Conservation (phyloP, 768 basidiomycete species). For the Termitomyces sp. region DNA sequence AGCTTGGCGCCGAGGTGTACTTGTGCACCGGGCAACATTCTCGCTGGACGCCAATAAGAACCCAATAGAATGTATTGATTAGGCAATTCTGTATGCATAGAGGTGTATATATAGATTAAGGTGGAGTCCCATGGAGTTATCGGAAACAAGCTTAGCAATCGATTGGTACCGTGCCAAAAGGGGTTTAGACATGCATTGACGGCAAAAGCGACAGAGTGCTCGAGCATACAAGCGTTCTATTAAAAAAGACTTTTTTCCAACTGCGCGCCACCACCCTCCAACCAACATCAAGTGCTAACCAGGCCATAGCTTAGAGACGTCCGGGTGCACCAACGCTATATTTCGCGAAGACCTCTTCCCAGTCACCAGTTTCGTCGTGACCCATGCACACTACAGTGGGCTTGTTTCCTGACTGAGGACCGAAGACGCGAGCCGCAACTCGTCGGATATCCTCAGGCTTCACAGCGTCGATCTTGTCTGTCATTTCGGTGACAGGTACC, state of each 20-base stretch:
- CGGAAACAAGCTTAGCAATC: neutral
- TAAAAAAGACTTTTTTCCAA: neutral
- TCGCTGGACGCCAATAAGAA: conserved; percentile 42
- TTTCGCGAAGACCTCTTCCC: conserved; percentile 54
- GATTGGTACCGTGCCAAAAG: neutral
- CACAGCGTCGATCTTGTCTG: conserved; percentile 75
- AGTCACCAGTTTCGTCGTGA: conserved; percentile 68
- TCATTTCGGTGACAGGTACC: conserved; percentile 88
- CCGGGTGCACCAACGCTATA: conserved; percentile 48
- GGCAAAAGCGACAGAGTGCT: neutral
- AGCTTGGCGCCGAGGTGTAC: conserved; percentile 60
- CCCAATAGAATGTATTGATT: conserved; percentile 11
- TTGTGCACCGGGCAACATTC: conserved; percentile 63
- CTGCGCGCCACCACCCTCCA: neutral
- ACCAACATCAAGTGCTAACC: neutral
- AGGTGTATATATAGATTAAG: conserved; percentile 4
- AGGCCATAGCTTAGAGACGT: neutral
- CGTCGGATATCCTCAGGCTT: conserved; percentile 63
- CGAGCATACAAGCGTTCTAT: neutral
- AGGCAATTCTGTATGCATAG: conserved; percentile 4
- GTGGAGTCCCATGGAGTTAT: neutral
- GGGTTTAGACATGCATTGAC: neutral
- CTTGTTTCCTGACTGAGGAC: conserved; percentile 51
- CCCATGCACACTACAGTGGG: conserved; percentile 86
- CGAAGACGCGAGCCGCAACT: conserved; percentile 74